These are phyloP conservation scores for Talaromyces pinophilus DNA, from an alignment of 2,329 filamentous ascomycete species.

Conservation along the genomic window DNA sequence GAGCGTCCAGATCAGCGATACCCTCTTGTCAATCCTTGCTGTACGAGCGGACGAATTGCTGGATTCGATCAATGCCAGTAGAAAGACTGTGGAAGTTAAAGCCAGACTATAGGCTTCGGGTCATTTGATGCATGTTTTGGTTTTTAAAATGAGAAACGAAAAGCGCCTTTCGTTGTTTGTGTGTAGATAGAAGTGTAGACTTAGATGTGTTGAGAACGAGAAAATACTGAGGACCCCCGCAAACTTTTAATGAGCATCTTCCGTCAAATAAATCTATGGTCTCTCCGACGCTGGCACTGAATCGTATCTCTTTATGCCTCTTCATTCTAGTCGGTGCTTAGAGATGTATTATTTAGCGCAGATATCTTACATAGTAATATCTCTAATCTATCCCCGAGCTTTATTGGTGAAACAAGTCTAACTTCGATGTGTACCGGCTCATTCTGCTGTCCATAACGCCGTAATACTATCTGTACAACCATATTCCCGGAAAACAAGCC, in stretches of 20 bases:
- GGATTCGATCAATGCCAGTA: constrained; percentile 25
- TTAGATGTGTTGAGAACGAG: not conserved
- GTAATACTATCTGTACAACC: too few species aligned
- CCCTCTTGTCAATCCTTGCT: constrained; percentile 20
- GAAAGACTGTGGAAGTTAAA: constrained; percentile 19
- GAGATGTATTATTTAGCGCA: too few species aligned
- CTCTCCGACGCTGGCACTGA: too few species aligned
- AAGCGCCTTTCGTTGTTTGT: not conserved
- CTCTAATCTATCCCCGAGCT: too few species aligned
- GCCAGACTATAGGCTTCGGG: constrained; percentile 24
- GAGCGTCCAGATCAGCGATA: constrained; percentile 19
- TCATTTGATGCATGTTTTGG: not conserved
- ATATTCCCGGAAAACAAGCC: too few species aligned
- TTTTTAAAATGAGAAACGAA: not conserved
- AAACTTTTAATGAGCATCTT: not conserved
- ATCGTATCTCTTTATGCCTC: too few species aligned
- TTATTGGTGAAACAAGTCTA: too few species aligned
- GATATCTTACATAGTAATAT: too few species aligned
- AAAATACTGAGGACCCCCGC: not conserved
- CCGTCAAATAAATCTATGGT: too few species aligned
- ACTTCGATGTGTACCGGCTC: too few species aligned
- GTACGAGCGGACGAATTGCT: constrained; percentile 27
- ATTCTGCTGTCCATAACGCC: too few species aligned
- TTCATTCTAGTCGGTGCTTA: too few species aligned
- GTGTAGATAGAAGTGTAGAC: not conserved